Percentiles rank a stretch among this genome's conserved stretches.
Evolutionary conservation across 2,329 filamentous ascomycete genomes (phyloP).

Genomic region (Cercospora sp.): DNA sequence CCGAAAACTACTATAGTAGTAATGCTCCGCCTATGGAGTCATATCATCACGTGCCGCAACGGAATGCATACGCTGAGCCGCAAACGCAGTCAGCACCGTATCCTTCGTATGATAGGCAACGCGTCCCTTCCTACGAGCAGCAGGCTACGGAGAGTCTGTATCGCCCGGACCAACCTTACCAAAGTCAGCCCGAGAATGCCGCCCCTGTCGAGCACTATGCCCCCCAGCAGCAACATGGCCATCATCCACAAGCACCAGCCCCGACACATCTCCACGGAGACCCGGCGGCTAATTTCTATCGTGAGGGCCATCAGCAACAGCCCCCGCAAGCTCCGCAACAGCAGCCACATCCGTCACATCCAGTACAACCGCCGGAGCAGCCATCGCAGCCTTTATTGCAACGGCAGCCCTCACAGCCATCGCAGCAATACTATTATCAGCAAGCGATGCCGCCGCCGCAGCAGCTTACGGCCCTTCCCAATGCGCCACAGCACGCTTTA

Average conservation of each 20-base stretch:
- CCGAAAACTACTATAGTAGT: constrained; percentile 80
- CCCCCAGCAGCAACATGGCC: constrained; percentile 23
- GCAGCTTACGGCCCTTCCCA: constrained; percentile 37
- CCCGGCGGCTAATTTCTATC: constrained; percentile 60
- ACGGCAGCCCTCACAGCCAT: constrained; percentile 24
- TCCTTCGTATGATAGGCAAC: constrained; percentile 35
- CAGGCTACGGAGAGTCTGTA: constrained; percentile 36
- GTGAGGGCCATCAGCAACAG: constrained; percentile 41
- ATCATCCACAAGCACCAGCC: constrained; percentile 38
- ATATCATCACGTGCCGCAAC: constrained; percentile 36
- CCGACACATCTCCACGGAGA: constrained; percentile 44
- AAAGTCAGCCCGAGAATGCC: constrained; percentile 19
- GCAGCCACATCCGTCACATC: constrained; percentile 19
- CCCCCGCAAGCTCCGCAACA: constrained; percentile 15
- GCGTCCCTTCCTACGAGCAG: constrained; percentile 25
- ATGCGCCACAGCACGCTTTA: constrained; percentile 36
- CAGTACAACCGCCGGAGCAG: constrained; percentile 15
- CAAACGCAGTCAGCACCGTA: constrained; percentile 44
- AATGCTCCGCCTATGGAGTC: constrained; percentile 55
- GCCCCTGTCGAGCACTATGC: neutral
- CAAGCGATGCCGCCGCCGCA: constrained; percentile 16
- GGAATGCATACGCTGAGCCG: constrained; percentile 39
- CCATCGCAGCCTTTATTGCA: constrained; percentile 24
- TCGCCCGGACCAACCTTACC: constrained; percentile 39
- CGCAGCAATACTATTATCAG: constrained; percentile 27